Evolutionary conservation across 2,329 filamentous ascomycete genomes (phyloP).

Genomic region (Myrmaecium sp.): DNA sequence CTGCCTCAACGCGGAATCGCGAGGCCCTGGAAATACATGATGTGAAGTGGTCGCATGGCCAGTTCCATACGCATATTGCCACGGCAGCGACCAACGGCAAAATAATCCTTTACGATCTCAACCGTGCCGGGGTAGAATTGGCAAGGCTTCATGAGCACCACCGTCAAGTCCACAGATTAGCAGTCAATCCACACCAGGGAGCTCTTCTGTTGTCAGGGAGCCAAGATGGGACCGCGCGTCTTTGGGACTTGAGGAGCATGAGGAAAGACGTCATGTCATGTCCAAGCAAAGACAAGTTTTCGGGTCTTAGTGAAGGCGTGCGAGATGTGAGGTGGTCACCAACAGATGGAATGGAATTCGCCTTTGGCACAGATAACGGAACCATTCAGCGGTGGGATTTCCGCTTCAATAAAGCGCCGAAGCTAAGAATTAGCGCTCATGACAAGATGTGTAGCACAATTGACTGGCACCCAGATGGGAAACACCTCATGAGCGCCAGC

Average conservation of each 20-base stretch:
- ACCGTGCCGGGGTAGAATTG: slow-evolving; percentile 41
- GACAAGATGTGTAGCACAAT: slow-evolving; percentile 43
- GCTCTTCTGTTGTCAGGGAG: slow-evolving; percentile 45
- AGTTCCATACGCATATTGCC: slow-evolving; percentile 42
- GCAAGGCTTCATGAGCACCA: slow-evolving; percentile 46
- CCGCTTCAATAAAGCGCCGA: slow-evolving; percentile 37
- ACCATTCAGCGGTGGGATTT: slow-evolving; percentile 48
- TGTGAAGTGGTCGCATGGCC: slow-evolving; percentile 50
- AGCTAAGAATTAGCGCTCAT: slow-evolving; percentile 45
- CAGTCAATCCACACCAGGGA: slow-evolving; percentile 46
- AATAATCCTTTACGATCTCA: slow-evolving; percentile 48
- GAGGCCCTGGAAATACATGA: slow-evolving; percentile 46
- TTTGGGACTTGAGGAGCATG: slow-evolving; percentile 46
- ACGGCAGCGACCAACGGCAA: slow-evolving; percentile 49
- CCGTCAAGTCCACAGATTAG: slow-evolving; percentile 48
- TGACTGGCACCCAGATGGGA: slow-evolving; percentile 52
- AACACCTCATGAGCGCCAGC: slow-evolving; percentile 45
- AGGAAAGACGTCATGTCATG: slow-evolving; percentile 33
- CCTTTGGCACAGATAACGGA: slow-evolving; percentile 47
- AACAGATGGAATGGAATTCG: slow-evolving; percentile 43
- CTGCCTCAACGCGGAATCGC: slow-evolving; percentile 32
- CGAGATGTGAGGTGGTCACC: slow-evolving; percentile 50
- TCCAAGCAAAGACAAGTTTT: slow-evolving; percentile 37
- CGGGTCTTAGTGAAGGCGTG: slow-evolving; percentile 42
- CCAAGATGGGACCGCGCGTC: slow-evolving; percentile 45